Conservation (phyloP, 192 early-diverging fungal species). For the Ambispora gerdemannii region DNA sequence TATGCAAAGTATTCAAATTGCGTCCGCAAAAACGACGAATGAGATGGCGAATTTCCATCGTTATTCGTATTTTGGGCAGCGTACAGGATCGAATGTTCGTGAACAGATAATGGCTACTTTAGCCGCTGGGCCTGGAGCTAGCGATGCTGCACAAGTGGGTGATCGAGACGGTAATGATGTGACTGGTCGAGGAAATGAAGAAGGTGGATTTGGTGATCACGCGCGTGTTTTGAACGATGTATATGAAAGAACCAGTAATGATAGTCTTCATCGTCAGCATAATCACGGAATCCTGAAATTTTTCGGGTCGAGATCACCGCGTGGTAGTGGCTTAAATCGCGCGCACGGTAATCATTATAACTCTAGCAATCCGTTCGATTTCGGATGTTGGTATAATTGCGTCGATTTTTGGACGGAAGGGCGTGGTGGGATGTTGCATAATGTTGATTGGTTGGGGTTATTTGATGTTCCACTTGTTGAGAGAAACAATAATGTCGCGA, state of each 20-base stretch:
- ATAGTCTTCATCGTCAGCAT: slow-evolving; percentile 33
- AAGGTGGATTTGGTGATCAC: slow-evolving; percentile 39
- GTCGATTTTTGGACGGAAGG: slow-evolving; percentile 76
- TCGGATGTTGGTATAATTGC: slow-evolving; percentile 77
- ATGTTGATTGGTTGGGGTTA: slow-evolving; percentile 59
- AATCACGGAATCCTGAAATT: slow-evolving; percentile 36
- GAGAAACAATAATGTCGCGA: not conserved
- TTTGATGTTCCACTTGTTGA: slow-evolving; percentile 42
- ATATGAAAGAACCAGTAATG: slow-evolving; percentile 31
- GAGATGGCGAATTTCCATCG: slow-evolving; percentile 82
- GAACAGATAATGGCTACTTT: slow-evolving; percentile 53
- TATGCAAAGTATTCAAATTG: slow-evolving; percentile 77
- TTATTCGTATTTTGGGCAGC: slow-evolving; percentile 47
- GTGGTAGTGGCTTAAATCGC: slow-evolving; percentile 38
- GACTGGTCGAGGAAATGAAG: slow-evolving; percentile 25
- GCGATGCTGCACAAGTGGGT: slow-evolving; percentile 32
- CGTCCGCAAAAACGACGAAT: slow-evolving; percentile 81
- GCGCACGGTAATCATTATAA: slow-evolving; percentile 31
- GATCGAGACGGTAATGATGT: slow-evolving; percentile 35
- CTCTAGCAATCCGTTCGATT: slow-evolving; percentile 70
- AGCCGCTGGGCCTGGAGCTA: slow-evolving; percentile 43
- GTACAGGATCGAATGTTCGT: slow-evolving; percentile 33
- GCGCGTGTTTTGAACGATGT: slow-evolving; percentile 28
- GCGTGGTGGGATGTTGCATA: slow-evolving; percentile 52
- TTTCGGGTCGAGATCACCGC: slow-evolving; percentile 39